Base-by-base conservation (phyloP, 2,329 filamentous ascomycete species). In the Ophiostoma populinum region DNA sequence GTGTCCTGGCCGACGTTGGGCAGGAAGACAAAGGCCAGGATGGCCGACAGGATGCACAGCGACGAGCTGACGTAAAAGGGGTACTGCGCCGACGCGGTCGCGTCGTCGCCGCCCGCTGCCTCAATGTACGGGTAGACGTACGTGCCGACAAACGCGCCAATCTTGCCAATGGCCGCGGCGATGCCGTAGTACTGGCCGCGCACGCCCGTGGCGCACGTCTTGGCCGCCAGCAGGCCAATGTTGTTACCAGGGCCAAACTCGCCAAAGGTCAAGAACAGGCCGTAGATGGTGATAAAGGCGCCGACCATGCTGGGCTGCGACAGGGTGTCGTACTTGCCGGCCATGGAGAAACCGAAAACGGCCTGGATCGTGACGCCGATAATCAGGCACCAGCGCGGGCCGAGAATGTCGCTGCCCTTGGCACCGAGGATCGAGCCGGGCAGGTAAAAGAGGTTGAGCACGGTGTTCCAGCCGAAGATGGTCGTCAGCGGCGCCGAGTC, bases 171-270 rank as follows among this genome's bases (percentile, higher is more conserved):
- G 0, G 78, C 78, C 0, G 80, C 79, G 0, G 79, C 78, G 29
- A 81, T 65, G 5, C 76, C 73, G 45, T 78, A 77, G 55, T 77
- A 78, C 49, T 80, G 62, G 3, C 85, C 86, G 25, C 85, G 70
- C n/a, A 94, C 76, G 13, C 80, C 78, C 5, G 86, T 93, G 0
- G 86, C 82, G 47, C 75, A 85, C 2, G 81, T 86, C 61, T 93
- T 93, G 31, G 80, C 79, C 0, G 86, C 85, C 20, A 92, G 55
- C 1, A 93, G 66, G 3, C 85, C 85, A 45, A 93, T 92, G 53
- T 93, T 93, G 59, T 93, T 80, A 10, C 86, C 86, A 0, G 86
- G 83, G 0, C 86, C 85, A 26, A 92, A 57, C 53, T 90, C 82
- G 33, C 81, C 81, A 1, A 87, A 63, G 0, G 75, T 69, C 1